phyloP scores from a whole-genome alignment of 202 grass and related monocot species.

The Eragrostis tef region DNA sequence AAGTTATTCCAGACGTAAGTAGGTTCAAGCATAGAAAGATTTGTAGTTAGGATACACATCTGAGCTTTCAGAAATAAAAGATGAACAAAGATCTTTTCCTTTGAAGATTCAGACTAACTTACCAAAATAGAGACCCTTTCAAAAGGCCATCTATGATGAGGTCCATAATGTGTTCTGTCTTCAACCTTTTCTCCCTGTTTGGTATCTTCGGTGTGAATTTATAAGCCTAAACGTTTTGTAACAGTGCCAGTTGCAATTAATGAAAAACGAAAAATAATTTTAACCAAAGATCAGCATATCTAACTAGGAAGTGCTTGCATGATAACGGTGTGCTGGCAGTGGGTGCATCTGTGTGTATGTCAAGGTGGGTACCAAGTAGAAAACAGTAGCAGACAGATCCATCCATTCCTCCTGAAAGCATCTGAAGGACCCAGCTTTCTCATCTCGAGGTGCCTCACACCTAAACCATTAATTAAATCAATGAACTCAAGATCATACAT shows the following conservation, averaged over 20 bases:
- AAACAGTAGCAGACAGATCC: conserved; percentile 76
- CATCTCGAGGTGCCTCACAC: conserved; percentile 76
- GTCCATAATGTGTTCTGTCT: conserved; percentile 59
- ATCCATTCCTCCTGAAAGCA: conserved; percentile 74
- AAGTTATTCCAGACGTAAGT: conserved; percentile 13
- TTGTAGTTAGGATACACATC: conserved; percentile 14
- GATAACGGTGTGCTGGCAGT: too few species aligned
- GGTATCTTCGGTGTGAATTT: conserved; percentile 49
- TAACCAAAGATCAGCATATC: conserved; percentile 26
- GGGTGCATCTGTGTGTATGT: background rate
- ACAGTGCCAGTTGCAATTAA: conserved; percentile 14
- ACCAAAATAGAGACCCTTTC: conserved; percentile 82
- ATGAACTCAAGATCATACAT: conserved; percentile 39
- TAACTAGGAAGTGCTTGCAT: conserved; percentile 6
- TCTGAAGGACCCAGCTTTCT: conserved; percentile 65
- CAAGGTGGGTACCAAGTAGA: conserved; percentile 71
- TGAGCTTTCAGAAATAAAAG: conserved; percentile 30
- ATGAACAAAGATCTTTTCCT: conserved; percentile 16
- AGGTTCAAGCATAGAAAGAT: conserved; percentile 32
- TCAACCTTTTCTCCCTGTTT: conserved; percentile 72
- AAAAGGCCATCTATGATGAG: conserved; percentile 64
- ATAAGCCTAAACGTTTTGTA: conserved; percentile 59
- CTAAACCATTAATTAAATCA: conserved; percentile 47
- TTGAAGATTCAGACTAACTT: conserved; percentile 42
- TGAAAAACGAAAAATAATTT: conserved; percentile 31